Percentiles rank a stretch among this genome's conserved stretches.
These are phyloP conservation scores for Physcomitrellopsis africana DNA, from an alignment of 225 moss, liverwort and hornwort species.

Conservation along the genomic window DNA sequence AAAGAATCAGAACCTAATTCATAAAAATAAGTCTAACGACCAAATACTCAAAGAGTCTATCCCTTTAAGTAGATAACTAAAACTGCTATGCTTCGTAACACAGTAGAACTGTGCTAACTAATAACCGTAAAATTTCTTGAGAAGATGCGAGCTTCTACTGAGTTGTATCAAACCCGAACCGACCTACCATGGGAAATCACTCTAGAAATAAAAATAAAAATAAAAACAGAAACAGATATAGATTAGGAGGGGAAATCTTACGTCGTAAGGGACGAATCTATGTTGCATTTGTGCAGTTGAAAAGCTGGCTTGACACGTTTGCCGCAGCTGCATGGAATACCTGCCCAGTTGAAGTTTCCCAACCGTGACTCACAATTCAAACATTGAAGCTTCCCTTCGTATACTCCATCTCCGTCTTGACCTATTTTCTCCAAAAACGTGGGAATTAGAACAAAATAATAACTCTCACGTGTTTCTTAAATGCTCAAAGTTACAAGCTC, in stretches of 20 bases:
- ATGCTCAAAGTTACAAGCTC: background rate
- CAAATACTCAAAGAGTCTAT: too few relatives aligned
- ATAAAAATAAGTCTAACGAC: too few relatives aligned
- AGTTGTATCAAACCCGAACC: too few relatives aligned
- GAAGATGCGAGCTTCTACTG: too few relatives aligned
- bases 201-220: too few relatives aligned
- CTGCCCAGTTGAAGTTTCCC: constrained; percentile 96
- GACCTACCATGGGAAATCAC: too few relatives aligned
- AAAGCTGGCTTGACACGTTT: constrained; percentile 94
- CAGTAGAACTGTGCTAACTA: too few relatives aligned
- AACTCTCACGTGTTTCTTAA: background rate
- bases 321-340: constrained; percentile 98
- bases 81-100: too few relatives aligned
- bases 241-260: constrained; percentile 28
- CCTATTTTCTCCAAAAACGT: constrained; percentile 47
- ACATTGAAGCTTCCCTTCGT: constrained; percentile 88
- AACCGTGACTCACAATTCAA: constrained; percentile 77
- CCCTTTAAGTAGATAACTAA: too few relatives aligned
- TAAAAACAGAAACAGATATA: too few relatives aligned
- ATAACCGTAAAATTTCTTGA: too few relatives aligned
- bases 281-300: constrained; percentile 92
- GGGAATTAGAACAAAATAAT: constrained; percentile 10
- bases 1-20: too few relatives aligned
- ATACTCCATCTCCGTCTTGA: constrained; percentile 53
- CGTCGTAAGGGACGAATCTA: constrained; percentile 64